Evolutionary conservation across 1,284 basidiomycete genomes (phyloP), one percentile per base, ranked within the genome.

Genomic region (Sphaerobolus stellatus): DNA sequence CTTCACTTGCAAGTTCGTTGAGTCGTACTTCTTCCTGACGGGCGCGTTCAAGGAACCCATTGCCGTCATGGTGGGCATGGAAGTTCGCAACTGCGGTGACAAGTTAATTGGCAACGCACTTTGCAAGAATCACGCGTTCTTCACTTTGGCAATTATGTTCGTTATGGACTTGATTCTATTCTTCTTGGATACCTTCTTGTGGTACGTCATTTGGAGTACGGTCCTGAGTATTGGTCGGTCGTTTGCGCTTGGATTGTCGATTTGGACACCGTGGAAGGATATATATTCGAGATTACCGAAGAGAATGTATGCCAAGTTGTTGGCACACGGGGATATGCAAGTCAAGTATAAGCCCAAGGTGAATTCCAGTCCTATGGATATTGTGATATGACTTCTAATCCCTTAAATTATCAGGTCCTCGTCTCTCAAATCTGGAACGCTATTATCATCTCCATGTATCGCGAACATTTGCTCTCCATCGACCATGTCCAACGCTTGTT

Each of bases 391-490:
- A n/a, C n/a, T n/a, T n/a, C n/a, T n/a, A n/a, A n/a, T n/a, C n/a
- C n/a, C n/a, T n/a, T n/a, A n/a, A n/a, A n/a, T n/a, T n/a, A n/a
- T n/a, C n/a, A n/a, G n/a, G 94, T 98, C 30, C 79, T 98, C 31
- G 94, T 98, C 31, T 96, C 93, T 22, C 94, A 98, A 73, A 92
- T 97, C 57, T 97, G 94, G 94, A 98, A 98, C 69, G 94, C 94
- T 34, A 86, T 98, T 73, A 96, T 98, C 73, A 97, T 98, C 61
- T 97, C 94, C n/a, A 98, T 98, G 94, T 98, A 97, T 72, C 88
- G 94, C 65, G 94, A 97, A 70, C 94, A 97, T 69, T 70, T 97
- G n/a, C 76, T 97, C 36, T 96, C 93, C 48, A 96, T 96, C 68
- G 92, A 95, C 62, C 93, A 97, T 67, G 93, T 97, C 31, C 93